A percentile compares a stretch with the other conserved stretches of the same genome.
phyloP scores from a whole-genome alignment of 176 grass and related monocot genomes.

The Lolium perenne region DNA sequence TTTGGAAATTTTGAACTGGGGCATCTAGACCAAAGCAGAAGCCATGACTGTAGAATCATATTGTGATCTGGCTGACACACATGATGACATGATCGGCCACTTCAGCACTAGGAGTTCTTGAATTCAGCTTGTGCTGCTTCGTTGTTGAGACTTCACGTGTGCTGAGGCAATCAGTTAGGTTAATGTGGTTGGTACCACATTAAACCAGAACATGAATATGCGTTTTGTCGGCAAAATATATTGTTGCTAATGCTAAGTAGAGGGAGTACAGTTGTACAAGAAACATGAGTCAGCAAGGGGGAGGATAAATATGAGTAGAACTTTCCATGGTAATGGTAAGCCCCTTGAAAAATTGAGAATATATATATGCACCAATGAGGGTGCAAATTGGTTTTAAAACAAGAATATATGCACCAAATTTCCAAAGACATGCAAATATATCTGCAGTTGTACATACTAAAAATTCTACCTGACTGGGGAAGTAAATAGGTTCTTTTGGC shows the following conservation, averaged over 20 bases:
- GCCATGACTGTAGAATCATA: not conserved
- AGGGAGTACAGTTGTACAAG: not conserved
- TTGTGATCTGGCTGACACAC: not conserved
- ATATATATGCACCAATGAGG: not conserved
- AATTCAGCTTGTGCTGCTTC: not conserved
- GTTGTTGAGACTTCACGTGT: not conserved
- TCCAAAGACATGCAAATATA: not conserved
- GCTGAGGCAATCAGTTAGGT: not conserved
- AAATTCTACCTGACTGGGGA: not conserved
- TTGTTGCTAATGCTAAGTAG: not conserved
- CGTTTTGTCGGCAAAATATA: not conserved
- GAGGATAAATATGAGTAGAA: not conserved
- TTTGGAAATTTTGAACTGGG: not conserved
- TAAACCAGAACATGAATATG: not conserved
- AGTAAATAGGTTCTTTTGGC: constrained; percentile 3
- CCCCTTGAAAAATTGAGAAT: not conserved
- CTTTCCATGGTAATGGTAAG: constrained; percentile 15
- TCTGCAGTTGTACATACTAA: not conserved
- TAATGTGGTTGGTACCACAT: not conserved
- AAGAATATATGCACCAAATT: not conserved
- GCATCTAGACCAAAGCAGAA: not conserved
- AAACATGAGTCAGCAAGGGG: not conserved
- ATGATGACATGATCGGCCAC: not conserved
- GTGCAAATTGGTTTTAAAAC: not conserved
- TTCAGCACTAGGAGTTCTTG: not conserved